These are phyloP conservation scores for Pleurotus eryngii DNA, from an alignment of 768 basidiomycete genomes.

Conservation along the genomic window DNA sequence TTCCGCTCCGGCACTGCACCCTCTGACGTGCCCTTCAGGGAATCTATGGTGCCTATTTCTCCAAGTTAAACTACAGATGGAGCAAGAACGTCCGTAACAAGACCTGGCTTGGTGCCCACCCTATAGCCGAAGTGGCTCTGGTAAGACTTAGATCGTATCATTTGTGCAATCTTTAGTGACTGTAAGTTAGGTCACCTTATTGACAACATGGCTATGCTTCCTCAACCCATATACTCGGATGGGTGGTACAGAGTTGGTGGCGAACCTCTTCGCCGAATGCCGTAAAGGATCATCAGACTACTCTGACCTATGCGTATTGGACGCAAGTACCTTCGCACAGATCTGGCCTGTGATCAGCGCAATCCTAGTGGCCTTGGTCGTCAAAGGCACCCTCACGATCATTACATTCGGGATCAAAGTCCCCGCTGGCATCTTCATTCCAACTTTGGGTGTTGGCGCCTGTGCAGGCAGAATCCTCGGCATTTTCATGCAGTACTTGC, in stretches of 20 bases:
- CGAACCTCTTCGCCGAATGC: conserved; percentile 89
- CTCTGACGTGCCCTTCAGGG: conserved; percentile 47
- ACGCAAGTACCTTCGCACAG: conserved; percentile 52
- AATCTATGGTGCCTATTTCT: conserved; percentile 91
- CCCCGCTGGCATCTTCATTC: conserved; percentile 95
- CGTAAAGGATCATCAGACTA: conserved; percentile 53
- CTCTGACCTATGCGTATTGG: conserved; percentile 66
- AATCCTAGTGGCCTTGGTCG: conserved; percentile 73
- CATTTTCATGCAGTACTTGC: conserved; percentile 73
- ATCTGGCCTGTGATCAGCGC: conserved; percentile 61
- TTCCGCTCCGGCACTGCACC: neutral
- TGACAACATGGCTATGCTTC: conserved; percentile 79
- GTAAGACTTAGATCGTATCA: conserved; percentile 37
- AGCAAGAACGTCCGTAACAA: conserved; percentile 75
- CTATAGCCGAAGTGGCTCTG: conserved; percentile 78
- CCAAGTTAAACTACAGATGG: conserved; percentile 89
- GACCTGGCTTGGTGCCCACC: conserved; percentile 78
- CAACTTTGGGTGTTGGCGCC: conserved; percentile 91
- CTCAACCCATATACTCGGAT: conserved; percentile 88
- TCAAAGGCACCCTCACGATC: conserved; percentile 78
- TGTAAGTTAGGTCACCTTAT: conserved; percentile 59
- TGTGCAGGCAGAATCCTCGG: conserved; percentile 89
- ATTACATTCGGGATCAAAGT: conserved; percentile 92
- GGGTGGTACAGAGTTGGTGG: conserved; percentile 94
- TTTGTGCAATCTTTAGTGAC: neutral